Evolutionary conservation across 768 basidiomycete genomes (phyloP), one percentile per base, ranked within the genome.

Genomic region (Artomyces pyxidatus): DNA sequence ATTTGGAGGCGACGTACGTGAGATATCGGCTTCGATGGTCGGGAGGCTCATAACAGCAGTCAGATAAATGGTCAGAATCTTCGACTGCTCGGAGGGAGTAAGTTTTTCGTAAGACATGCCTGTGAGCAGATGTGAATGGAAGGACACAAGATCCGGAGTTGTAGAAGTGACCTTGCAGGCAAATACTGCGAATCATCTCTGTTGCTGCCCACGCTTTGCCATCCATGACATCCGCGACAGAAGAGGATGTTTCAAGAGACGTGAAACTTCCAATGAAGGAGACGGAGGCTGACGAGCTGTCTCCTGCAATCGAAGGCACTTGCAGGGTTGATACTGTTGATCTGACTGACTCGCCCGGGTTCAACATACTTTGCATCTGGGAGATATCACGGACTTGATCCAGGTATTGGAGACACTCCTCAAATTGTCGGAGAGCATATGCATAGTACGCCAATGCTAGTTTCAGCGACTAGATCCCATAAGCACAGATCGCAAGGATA

Each of bases 61-160:
- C 11, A 74, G 60, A 60, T 90, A 91, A 2, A 73, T 64, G 35
- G 68, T 59, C n/a, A 87, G 69, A 2, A 85, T 83, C 29, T 65
- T 66, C 30, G 66, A 62, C 0, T 72, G 72, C 23, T 78, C 67
- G 2, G 68, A 58, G 3, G 78, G 74, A 37, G 69, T 64, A 12
- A 87, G 65, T 38, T 67, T 74, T 61, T 95, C 92, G 47, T 76
- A 65, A 4, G 77, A 78, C 81, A 94, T 87, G 46, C 90, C 92
- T 91, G 54, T 21, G 42, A 38, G 44, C 48, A 47, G 21, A 28
- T 27, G 37, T 27, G 21, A 49, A 42, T 14, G 16, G 40, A 53
- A 27, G 19, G 17, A 16, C 28, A n/a, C 26, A 42, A 30, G 37
- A 43, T 6, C 32, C 26, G 45, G 23, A 46, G 14, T 30, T 26